These are phyloP conservation scores for Purpureocillium takamizusanense DNA, from an alignment of 2,329 filamentous ascomycete species.

Conservation along the genomic window DNA sequence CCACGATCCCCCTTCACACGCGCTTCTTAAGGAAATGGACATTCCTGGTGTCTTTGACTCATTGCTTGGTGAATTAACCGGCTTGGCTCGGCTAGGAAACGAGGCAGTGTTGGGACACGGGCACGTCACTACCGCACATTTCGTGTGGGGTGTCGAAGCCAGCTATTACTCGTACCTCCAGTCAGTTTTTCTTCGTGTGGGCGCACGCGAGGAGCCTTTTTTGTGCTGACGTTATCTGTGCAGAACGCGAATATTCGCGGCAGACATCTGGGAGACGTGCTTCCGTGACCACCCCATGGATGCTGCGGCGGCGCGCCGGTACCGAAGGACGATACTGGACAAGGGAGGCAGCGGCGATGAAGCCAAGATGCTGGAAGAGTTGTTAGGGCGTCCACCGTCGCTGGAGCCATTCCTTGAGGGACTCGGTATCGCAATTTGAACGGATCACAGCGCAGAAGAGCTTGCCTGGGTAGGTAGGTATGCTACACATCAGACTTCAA, in stretches of 20 bases:
- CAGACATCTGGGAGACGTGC: background rate
- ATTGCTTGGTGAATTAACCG: background rate
- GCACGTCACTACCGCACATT: constrained; percentile 1
- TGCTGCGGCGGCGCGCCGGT: background rate
- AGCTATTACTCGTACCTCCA: constrained; percentile 4
- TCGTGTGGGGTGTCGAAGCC: constrained; percentile 1
- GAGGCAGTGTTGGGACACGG: background rate
- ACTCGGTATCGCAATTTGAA: background rate
- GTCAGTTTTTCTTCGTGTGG: constrained; percentile 2
- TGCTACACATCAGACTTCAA: no score
- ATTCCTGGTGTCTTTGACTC: no score
- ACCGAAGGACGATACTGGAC: background rate
- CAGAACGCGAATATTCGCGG: constrained; percentile 1
- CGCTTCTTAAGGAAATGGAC: no score
- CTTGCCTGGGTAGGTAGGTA: no score
- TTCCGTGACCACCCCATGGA: background rate
- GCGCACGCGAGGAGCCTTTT: no score
- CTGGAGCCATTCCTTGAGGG: constrained; percentile 1
- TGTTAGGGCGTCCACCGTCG: constrained; percentile 2
- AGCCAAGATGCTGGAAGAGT: background rate
- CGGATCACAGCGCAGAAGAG: no score
- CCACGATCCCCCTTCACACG: constrained; percentile 2
- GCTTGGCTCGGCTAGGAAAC: background rate
- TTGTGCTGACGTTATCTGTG: no score
- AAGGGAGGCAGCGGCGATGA: constrained; percentile 4